Evolutionary conservation across 179 eudicot species (phyloP).

Genomic region (Vitellaria paradoxa): DNA sequence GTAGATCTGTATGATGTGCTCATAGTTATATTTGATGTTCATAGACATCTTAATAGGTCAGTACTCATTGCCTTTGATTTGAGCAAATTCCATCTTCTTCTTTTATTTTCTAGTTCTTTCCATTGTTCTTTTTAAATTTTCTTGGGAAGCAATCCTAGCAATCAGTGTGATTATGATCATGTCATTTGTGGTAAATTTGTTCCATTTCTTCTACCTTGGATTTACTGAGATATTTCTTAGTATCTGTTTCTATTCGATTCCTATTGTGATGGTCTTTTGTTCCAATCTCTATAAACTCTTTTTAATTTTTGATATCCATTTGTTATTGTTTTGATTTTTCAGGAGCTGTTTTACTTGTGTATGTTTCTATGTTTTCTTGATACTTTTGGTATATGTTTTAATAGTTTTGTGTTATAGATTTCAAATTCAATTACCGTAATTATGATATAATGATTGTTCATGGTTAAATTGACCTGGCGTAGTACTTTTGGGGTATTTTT

Average conservation of each 20-base stretch:
- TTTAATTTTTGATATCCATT: no score
- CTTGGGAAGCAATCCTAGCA: not conserved
- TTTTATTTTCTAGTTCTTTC: not conserved
- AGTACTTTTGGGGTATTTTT: no score
- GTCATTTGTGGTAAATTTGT: not conserved
- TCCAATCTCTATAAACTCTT: no score
- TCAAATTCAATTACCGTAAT: not conserved
- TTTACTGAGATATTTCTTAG: no score
- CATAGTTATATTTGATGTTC: slow-evolving; percentile 90
- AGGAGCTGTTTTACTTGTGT: no score
- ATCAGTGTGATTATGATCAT: not conserved
- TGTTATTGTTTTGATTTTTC: no score
- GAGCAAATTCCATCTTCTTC: not conserved
- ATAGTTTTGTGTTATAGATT: not conserved
- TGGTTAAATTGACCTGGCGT: not conserved
- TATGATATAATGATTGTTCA: not conserved
- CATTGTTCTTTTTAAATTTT: not conserved
- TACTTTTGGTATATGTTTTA: not conserved
- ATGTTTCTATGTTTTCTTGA: no score
- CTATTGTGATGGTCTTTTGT: no score
- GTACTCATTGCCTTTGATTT: slow-evolving; percentile 14
- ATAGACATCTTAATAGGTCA: slow-evolving; percentile 87
- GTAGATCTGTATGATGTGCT: slow-evolving; percentile 77
- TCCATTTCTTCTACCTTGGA: not conserved
- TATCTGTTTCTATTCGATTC: no score